phyloP scores from a whole-genome alignment of 352 stramenopile genomes.

The Pythium phragmitis region DNA sequence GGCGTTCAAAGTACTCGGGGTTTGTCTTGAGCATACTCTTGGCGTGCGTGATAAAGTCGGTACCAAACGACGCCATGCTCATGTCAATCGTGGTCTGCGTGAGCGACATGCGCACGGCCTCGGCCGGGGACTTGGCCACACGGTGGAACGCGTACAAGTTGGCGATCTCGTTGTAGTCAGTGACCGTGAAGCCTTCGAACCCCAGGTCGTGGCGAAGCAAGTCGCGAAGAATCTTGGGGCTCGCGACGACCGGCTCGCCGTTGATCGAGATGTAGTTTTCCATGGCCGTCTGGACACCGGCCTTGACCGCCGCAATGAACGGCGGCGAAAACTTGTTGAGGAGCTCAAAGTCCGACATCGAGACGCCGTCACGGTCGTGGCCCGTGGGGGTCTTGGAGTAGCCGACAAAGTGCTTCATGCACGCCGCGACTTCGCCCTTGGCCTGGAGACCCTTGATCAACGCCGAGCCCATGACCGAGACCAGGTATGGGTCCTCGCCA shows the following conservation, averaged over 20 bases:
- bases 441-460: slow-evolving; percentile 49
- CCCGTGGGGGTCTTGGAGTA: slow-evolving; percentile 85
- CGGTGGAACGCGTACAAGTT: slow-evolving; percentile 68
- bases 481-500: slow-evolving; percentile 78
- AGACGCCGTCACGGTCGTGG: slow-evolving; percentile 82
- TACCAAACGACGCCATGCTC: slow-evolving; percentile 62
- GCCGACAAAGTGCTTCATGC: slow-evolving; percentile 84
- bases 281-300: slow-evolving; percentile 89
- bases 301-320: slow-evolving; percentile 81
- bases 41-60: slow-evolving; percentile 29
- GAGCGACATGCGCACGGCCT: slow-evolving; percentile 53
- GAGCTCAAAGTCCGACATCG: slow-evolving; percentile 71
- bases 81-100: slow-evolving; percentile 75
- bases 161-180: slow-evolving; percentile 80
- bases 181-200: slow-evolving; percentile 77
- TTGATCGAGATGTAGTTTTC: slow-evolving; percentile 94
- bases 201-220: slow-evolving; percentile 51
- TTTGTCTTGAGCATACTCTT: slow-evolving; percentile 30
- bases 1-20: slow-evolving; percentile 22
- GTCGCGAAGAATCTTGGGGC: slow-evolving; percentile 49
- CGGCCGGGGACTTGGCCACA: slow-evolving; percentile 31
- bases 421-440: slow-evolving; percentile 40
- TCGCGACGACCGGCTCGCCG: slow-evolving; percentile 88
- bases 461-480: slow-evolving; percentile 43
- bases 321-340: slow-evolving; percentile 85